Percentiles rank a stretch among this genome's conserved stretches.
These are phyloP conservation scores for Cupressus sempervirens DNA, from an alignment of 75 land plant species.

Conservation along the genomic window DNA sequence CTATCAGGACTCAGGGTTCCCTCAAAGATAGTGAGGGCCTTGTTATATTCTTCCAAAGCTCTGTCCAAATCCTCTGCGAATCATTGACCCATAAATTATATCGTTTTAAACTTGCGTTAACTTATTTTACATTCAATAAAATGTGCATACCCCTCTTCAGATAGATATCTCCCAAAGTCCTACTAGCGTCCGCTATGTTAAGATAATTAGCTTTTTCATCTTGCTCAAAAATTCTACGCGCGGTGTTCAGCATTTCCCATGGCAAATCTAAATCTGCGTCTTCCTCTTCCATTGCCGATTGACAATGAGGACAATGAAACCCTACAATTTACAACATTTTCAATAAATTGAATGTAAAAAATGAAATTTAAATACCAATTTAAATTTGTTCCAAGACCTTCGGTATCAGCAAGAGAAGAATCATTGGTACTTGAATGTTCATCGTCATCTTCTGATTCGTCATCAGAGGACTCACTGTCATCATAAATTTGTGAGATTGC, in stretches of 20 bases:
- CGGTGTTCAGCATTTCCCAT: slow-evolving; percentile 93
- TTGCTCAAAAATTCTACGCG: slow-evolving; percentile 66
- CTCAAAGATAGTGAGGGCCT: slow-evolving; percentile 64
- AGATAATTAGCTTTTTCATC: neutral
- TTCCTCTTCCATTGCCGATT: slow-evolving; percentile 64
- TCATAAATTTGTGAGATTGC: slow-evolving; percentile 54
- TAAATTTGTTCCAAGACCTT: neutral
- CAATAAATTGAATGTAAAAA: neutral
- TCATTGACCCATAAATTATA: neutral
- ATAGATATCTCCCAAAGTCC: slow-evolving; percentile 78
- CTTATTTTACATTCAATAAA: neutral
- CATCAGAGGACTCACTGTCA: slow-evolving; percentile 14
- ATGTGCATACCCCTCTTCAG: slow-evolving; percentile 68
- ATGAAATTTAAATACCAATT: neutral
- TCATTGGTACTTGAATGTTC: neutral
- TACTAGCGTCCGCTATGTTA: slow-evolving; percentile 17
- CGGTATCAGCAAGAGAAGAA: neutral
- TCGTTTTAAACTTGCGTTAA: neutral
- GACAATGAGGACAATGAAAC: neutral
- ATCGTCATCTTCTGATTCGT: slow-evolving; percentile 10
- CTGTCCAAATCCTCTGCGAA: slow-evolving; percentile 81
- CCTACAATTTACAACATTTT: neutral
- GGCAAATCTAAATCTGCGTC: slow-evolving; percentile 90
- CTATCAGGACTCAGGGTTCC: slow-evolving; percentile 67
- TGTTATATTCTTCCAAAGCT: slow-evolving; percentile 72